These are phyloP conservation scores for Pichia sorboxylosa DNA, from an alignment of 1,139 yeast species.

Conservation along the genomic window DNA sequence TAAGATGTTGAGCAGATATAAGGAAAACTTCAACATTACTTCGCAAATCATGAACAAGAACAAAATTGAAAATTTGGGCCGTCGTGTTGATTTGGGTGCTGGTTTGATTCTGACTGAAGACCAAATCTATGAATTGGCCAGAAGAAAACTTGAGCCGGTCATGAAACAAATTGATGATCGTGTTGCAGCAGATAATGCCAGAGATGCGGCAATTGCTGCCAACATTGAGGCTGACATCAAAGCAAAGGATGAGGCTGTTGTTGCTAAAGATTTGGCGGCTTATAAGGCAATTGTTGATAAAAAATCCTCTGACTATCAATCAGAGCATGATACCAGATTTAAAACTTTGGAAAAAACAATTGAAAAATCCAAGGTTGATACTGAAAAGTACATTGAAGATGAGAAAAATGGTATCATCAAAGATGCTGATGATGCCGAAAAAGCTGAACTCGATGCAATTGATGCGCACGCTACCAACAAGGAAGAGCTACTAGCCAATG, in stretches of 20 bases:
- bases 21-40: constrained; percentile 40
- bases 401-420: constrained; percentile 35
- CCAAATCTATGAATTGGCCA: constrained; percentile 46
- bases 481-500: constrained; percentile 33
- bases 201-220: constrained; percentile 29
- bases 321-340: constrained; percentile 30
- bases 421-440: constrained; percentile 34
- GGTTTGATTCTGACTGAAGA: constrained; percentile 45
- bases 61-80: constrained; percentile 37
- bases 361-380: constrained; percentile 24
- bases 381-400: constrained; percentile 28
- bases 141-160: constrained; percentile 45
- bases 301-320: constrained; percentile 30
- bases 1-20: constrained; percentile 34
- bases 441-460: constrained; percentile 37
- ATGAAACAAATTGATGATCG: constrained; percentile 39
- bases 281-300: constrained; percentile 31
- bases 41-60: constrained; percentile 33
- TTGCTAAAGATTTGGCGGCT: constrained; percentile 33
- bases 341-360: constrained; percentile 26
- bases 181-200: constrained; percentile 34
- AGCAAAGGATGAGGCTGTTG: constrained; percentile 33
- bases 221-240: constrained; percentile 30
- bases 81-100: constrained; percentile 41
- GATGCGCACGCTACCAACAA: constrained; percentile 37